phyloP scores from a whole-genome alignment of 2,329 filamentous ascomycete genomes.

The Cyphellophora europaea region DNA sequence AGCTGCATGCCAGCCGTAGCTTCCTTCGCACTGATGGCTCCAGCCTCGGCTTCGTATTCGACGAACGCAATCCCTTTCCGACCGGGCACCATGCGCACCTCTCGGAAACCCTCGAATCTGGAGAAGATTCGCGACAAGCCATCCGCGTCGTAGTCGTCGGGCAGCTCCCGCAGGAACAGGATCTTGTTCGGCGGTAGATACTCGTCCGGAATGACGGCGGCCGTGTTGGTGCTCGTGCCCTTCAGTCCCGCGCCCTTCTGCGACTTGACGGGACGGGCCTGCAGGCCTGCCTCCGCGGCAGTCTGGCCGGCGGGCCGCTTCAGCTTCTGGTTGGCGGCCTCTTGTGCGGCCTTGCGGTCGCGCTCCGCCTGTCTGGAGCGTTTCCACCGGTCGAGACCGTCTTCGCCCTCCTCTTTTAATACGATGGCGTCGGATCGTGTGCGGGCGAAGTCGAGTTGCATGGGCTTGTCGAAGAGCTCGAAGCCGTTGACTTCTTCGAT shows the following conservation, averaged over 20 bases:
- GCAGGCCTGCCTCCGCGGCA: slow-evolving; percentile 33
- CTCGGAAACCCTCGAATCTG: slow-evolving; percentile 86
- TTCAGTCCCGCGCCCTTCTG: slow-evolving; percentile 68
- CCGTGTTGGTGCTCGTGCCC: slow-evolving; percentile 56
- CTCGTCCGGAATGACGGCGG: slow-evolving; percentile 84
- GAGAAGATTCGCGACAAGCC: slow-evolving; percentile 71
- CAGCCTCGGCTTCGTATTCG: slow-evolving; percentile 84
- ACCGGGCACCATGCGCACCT: slow-evolving; percentile 81
- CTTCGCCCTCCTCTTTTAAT: slow-evolving; percentile 58
- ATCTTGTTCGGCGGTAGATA: slow-evolving; percentile 97
- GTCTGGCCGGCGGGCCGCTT: slow-evolving; percentile 49
- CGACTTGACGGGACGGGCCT: slow-evolving; percentile 45
- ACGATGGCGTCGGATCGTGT: slow-evolving; percentile 84
- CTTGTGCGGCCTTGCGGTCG: slow-evolving; percentile 71
- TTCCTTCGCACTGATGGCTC: slow-evolving; percentile 89
- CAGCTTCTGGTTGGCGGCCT: slow-evolving; percentile 67
- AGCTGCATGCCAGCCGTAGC: slow-evolving; percentile 78
- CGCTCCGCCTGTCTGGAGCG: slow-evolving; percentile 77
- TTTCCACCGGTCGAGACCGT: slow-evolving; percentile 85
- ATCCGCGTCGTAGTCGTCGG: slow-evolving; percentile 76
- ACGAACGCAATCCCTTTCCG: slow-evolving; percentile 87
- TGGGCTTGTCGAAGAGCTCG: slow-evolving; percentile 82
- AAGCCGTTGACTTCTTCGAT: slow-evolving; percentile 89
- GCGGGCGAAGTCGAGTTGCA: slow-evolving; percentile 73
- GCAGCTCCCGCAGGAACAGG: slow-evolving; percentile 85